Base-by-base conservation (phyloP, 441 rosid species). In the Eutrema salsugineum region DNA sequence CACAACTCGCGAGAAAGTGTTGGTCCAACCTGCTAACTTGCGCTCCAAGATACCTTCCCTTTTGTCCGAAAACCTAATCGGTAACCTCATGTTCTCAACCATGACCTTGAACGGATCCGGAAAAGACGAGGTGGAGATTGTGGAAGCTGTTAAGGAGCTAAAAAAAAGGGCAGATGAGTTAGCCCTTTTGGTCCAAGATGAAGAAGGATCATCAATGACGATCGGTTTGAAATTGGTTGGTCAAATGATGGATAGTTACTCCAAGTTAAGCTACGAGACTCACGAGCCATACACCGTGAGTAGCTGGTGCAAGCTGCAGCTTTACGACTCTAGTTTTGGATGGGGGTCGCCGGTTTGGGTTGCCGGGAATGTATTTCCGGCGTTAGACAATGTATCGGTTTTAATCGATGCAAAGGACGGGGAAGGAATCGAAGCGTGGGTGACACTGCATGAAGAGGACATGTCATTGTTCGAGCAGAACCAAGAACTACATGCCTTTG, bases 371-470 rank as follows among this genome's bases (percentile, higher is more conserved):
- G 71, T 42, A 10, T 47, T 47, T 15, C 70, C 70, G 0, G 30
- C 56, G 11, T 33, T 64, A 1, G 56, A 19, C 1, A 46, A 72
- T 19, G 6, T 55, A 10, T 24, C 63, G 4, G 11, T 54, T n/a
- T 10, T 72, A 38, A 72, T 64, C 0, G 77, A 72, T 47, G 33
- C 77, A 11, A 72, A 72, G 39, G 77, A 72, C 12, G 65, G 64
- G 15, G 30, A 35, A 19, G 77, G 77, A 9, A 75, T 83, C 9
- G 86, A 80, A 73, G 86, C 59, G 2, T 60, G 64, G 60, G 58
- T 77, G 35, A 68, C 71, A 9, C 44, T 82, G 55, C 17, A 55
- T 33, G 50, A 66, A 57, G 66, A 49, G 8, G 72, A 54, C 47
- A 78, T 80, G 82, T 30, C n/a, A 1, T 3, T 19, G 1, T 61